phyloP scores from a whole-genome alignment of 768 basidiomycete genomes.

The Mycena olivaceomarginata region DNA sequence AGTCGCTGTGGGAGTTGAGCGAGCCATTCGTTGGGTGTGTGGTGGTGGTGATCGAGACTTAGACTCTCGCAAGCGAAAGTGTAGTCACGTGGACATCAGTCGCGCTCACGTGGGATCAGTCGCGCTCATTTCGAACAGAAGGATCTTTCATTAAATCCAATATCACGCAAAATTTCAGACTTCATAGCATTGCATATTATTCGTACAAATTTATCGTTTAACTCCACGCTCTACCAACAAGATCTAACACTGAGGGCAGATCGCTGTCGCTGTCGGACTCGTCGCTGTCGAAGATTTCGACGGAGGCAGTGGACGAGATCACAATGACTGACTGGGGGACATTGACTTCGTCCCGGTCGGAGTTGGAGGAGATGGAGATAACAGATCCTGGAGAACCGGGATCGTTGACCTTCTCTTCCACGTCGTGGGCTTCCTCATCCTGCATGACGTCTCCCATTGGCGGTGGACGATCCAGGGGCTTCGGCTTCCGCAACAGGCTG shows the following conservation, averaged over 20 bases:
- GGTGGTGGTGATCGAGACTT: too few species aligned
- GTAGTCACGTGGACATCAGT: too few species aligned
- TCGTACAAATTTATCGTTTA: too few species aligned
- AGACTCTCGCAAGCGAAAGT: too few species aligned
- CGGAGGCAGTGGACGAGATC: not conserved
- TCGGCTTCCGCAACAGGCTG: not conserved
- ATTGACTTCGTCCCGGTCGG: not conserved
- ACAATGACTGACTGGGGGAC: not conserved
- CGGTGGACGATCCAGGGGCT: not conserved
- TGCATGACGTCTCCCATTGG: not conserved
- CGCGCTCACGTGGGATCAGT: too few species aligned
- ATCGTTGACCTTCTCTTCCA: not conserved
- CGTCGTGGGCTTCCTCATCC: not conserved
- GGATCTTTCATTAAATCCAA: too few species aligned
- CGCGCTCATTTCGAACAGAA: too few species aligned
- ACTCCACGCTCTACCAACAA: not conserved
- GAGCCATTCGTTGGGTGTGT: too few species aligned
- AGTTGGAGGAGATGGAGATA: not conserved
- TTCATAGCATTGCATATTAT: too few species aligned
- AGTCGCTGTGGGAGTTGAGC: too few species aligned
- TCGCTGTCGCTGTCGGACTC: not conserved
- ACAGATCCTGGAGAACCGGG: not conserved
- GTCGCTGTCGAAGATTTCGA: not conserved
- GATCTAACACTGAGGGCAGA: not conserved
- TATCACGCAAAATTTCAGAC: too few species aligned